These are phyloP conservation scores for Tagetes patula DNA, from an alignment of 129 eudicot genomes.

Conservation along the genomic window DNA sequence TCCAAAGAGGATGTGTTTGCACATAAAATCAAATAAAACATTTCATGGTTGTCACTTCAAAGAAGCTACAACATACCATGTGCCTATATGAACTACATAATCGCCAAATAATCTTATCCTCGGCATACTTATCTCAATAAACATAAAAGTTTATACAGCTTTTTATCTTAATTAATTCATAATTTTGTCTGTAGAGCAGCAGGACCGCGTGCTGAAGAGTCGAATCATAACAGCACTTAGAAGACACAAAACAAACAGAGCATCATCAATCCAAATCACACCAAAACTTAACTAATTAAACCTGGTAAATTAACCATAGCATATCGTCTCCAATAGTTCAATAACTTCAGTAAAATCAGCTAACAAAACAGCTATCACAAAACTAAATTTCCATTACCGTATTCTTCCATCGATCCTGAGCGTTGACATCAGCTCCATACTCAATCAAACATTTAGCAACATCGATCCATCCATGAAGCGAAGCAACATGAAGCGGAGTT, in stretches of 20 bases:
- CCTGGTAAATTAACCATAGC: constrained; percentile 12
- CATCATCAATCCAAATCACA: constrained; percentile 4
- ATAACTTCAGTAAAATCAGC: constrained; percentile 1
- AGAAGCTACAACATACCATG: neutral
- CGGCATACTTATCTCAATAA: no score
- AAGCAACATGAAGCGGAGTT: constrained; percentile 92
- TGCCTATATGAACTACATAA: neutral
- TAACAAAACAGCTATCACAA: neutral
- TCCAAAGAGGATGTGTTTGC: neutral
- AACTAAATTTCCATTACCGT: constrained; percentile 43
- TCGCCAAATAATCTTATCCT: neutral
- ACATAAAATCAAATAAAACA: neutral
- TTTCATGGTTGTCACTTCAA: neutral
- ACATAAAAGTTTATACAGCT: neutral
- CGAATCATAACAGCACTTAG: neutral
- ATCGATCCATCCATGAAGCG: constrained; percentile 88
- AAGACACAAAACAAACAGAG: constrained; percentile 6
- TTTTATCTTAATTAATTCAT: neutral
- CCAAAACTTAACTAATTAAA: neutral
- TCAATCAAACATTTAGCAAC: constrained; percentile 79
- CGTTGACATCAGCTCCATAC: constrained; percentile 82
- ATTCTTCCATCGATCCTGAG: constrained; percentile 95
- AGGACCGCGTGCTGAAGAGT: neutral
- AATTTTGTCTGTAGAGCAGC: neutral
- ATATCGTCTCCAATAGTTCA: constrained; percentile 15